Evolutionary conservation across 192 early-diverging fungal species (phyloP), one percentile per base, ranked within the genome.

Genomic region (Dimargaris xerosporica): DNA sequence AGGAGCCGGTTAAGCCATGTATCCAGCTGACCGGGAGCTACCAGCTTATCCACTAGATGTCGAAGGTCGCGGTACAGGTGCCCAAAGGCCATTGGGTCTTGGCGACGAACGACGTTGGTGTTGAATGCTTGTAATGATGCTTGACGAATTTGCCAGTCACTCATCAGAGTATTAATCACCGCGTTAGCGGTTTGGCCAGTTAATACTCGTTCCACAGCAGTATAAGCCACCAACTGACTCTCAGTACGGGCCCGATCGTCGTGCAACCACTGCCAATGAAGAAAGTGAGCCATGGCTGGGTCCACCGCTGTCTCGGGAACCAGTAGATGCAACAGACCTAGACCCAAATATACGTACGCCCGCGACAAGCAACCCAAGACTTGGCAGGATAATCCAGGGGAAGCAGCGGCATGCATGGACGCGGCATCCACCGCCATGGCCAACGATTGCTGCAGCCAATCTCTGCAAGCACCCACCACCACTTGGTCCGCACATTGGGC

Each of bases 241-340:
- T 71, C 63, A 2, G 81, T 58, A 0, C 64, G 46, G 10, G 68
- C 64, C 16, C 79, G 69, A 48, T 85, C 82, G 54, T 75, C 64
- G 44, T 75, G 75, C 19, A 91, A 68, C 56, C 85, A 82, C 34
- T 78, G 66, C 54, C 85, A 76, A 66, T 80, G 82, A 12, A 84
- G 69, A 23, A 80, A 77, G 0, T 87, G 77, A 62, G 82, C 81
- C 5, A 85, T 76, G 6, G 89, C 91, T 3, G 94, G 93, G 71
- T 98, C 94, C 23, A 89, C 74, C 0, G 89, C 82, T 26, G 88
- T 81, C 29, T 80, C 68, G 6, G 94, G 94, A 29, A 98, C 72
- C 48, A 91, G 91, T 1, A 80, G 67, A 9, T 69, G 66, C 55
- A 93, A 62, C 66, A 91, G 78, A 1, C 80, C 70, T 12, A 86